A percentile compares a stretch with the other conserved stretches of the same genome.
These are phyloP conservation scores for Sarcodon sp. DNA, from an alignment of 768 basidiomycete species.

Conservation along the genomic window DNA sequence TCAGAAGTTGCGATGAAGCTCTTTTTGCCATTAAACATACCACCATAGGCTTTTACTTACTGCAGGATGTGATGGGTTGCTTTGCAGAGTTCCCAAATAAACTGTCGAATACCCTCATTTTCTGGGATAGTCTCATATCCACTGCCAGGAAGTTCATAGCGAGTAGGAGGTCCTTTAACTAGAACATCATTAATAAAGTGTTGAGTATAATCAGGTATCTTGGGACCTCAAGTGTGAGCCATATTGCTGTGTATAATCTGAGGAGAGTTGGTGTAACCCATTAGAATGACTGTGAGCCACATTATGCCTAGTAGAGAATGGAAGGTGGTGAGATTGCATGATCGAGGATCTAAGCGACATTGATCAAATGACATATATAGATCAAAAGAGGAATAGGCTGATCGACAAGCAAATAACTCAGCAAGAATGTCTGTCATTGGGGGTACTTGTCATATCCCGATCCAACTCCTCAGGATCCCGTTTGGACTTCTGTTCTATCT, in stretches of 20 bases:
- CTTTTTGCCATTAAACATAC: slow-evolving; percentile 25
- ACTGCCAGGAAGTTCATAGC: slow-evolving; percentile 16
- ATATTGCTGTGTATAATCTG: not conserved
- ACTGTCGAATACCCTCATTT: slow-evolving; percentile 22
- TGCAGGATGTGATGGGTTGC: slow-evolving; percentile 24
- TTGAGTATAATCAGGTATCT: slow-evolving; percentile 23
- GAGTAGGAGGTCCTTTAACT: slow-evolving; percentile 18
- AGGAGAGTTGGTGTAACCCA: slow-evolving; percentile 10
- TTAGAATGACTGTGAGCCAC: slow-evolving; percentile 6
- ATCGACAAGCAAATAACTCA: too few relatives aligned
- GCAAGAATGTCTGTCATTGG: too few relatives aligned
- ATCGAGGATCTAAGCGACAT: not conserved
- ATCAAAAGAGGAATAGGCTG: too few relatives aligned
- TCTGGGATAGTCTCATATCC: slow-evolving; percentile 20
- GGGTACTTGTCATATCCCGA: too few relatives aligned
- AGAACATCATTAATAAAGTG: slow-evolving; percentile 28
- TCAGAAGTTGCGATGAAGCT: slow-evolving; percentile 15
- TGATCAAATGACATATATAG: too few relatives aligned
- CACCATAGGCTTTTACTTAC: slow-evolving; percentile 20
- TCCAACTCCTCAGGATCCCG: too few relatives aligned
- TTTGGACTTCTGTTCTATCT: too few relatives aligned
- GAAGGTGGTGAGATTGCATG: slow-evolving; percentile 10
- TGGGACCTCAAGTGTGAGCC: slow-evolving; percentile 18
- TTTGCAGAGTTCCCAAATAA: slow-evolving; percentile 26
- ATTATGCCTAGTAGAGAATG: slow-evolving; percentile 6